phyloP scores from a whole-genome alignment of 2,329 filamentous ascomycete species.

The Aspergillus sp. region DNA sequence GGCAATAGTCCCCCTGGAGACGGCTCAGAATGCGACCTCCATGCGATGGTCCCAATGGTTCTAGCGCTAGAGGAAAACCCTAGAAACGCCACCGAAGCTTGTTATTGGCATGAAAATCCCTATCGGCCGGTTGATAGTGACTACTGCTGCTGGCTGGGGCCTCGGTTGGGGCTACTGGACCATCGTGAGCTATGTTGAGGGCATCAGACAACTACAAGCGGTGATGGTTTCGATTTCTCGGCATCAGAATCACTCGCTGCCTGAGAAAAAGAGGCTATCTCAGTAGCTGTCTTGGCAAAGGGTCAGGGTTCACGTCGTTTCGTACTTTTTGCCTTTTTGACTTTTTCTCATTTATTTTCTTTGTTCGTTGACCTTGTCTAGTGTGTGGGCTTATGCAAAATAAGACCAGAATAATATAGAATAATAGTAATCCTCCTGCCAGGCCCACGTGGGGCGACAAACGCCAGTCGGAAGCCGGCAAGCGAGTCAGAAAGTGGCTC shows the following conservation, averaged over 20 bases:
- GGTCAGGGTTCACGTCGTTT: no score
- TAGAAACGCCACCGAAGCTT: slow-evolving; percentile 4
- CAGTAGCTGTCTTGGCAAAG: no score
- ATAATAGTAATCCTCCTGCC: no score
- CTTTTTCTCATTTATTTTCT: no score
- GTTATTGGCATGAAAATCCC: neutral
- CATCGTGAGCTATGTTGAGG: neutral
- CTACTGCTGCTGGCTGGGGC: neutral
- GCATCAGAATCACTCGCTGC: no score
- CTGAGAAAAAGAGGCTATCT: no score
- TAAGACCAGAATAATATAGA: no score
- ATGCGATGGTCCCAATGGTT: neutral
- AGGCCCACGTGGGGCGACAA: neutral
- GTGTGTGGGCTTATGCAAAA: no score
- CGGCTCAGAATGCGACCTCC: neutral
- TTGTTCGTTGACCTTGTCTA: no score
- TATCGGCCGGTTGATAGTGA: neutral
- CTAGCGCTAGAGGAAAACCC: neutral
- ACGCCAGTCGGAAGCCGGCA: neutral
- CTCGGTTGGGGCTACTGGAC: neutral
- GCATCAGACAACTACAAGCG: no score
- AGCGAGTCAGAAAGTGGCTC: neutral
- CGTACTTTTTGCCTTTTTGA: no score
- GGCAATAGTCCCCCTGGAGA: slow-evolving; percentile 1
- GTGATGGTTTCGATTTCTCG: no score